These are phyloP conservation scores for Pseudonectria buxi DNA, from an alignment of 2,329 filamentous ascomycete genomes.

Conservation along the genomic window DNA sequence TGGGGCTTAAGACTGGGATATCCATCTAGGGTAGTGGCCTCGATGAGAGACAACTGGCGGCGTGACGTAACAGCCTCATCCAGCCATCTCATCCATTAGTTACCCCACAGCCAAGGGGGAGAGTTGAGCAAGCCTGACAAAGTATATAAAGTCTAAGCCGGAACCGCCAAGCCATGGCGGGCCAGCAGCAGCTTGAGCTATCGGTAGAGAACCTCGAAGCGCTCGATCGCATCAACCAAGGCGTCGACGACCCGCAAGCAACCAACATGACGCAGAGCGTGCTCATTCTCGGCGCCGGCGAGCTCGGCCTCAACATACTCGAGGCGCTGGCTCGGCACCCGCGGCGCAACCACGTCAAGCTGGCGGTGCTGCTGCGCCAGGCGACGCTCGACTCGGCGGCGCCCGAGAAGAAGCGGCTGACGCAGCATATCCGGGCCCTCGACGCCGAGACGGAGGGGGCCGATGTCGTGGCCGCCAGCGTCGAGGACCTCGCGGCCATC, in stretches of 20 bases:
- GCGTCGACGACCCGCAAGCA: constrained; percentile 14
- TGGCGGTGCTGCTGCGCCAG: constrained; percentile 49
- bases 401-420: constrained; percentile 28
- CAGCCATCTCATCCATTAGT: no score
- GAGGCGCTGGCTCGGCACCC: constrained; percentile 42
- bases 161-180: constrained; percentile 11
- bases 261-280: constrained; percentile 27
- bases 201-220: constrained; percentile 20
- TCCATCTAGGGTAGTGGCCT: not conserved
- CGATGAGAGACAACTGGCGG: no score
- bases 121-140: no score
- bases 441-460: constrained; percentile 36
- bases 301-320: constrained; percentile 54
- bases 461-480: constrained; percentile 35
- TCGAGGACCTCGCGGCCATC: constrained; percentile 31
- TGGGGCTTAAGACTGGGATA: no score
- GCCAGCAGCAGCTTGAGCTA: constrained; percentile 16
- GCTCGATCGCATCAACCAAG: constrained; percentile 18
- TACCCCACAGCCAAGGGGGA: not conserved
- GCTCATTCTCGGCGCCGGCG: constrained; percentile 60
- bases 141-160: no score
- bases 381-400: constrained; percentile 35
- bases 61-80: not conserved
- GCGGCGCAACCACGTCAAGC: constrained; percentile 24
- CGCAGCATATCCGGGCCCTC: constrained; percentile 29